Evolutionary conservation across 2,329 filamentous ascomycete species (phyloP).

Genomic region (Helminthosporium solani): DNA sequence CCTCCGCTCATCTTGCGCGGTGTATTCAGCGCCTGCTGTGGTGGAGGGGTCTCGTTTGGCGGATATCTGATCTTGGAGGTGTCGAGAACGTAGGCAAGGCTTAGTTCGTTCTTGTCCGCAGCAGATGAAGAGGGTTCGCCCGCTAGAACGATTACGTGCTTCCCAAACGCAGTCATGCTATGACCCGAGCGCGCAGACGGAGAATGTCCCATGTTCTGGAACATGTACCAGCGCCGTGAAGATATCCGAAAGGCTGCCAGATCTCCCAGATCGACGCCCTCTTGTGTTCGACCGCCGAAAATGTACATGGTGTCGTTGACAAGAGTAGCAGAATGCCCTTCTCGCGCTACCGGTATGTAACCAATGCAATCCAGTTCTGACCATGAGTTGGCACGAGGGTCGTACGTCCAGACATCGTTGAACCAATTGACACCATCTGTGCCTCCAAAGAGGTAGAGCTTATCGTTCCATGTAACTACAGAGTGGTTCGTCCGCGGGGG

Average conservation of each 20-base stretch:
- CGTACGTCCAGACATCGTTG: conserved; percentile 98
- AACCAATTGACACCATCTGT: conserved; percentile 97
- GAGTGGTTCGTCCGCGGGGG: conserved; percentile 94
- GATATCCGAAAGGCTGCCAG: conserved; percentile 81
- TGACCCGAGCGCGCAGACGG: conserved; percentile 92
- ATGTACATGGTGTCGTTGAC: conserved; percentile 99
- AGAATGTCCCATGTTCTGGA: conserved; percentile 98
- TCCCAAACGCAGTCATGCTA: conserved; percentile 94
- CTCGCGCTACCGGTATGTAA: conserved; percentile 89
- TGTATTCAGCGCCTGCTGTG: conserved; percentile 28
- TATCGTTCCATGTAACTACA: conserved; percentile 87
- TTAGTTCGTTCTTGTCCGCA: conserved; percentile 78
- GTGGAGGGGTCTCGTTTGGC: conserved; percentile 60
- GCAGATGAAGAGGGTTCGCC: conserved; percentile 91
- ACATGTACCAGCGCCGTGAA: conserved; percentile 94
- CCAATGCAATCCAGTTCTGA: conserved; percentile 91
- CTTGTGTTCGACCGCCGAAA: conserved; percentile 92
- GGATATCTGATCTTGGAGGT: conserved; percentile 97
- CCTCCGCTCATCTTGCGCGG: conserved; percentile 51
- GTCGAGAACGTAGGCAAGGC: conserved; percentile 87
- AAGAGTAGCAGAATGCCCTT: conserved; percentile 90
- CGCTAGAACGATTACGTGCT: conserved; percentile 87
- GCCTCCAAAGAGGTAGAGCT: conserved; percentile 94
- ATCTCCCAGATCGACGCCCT: conserved; percentile 88
- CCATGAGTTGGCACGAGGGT: conserved; percentile 81